These are phyloP conservation scores for Penicillium daleae DNA, from an alignment of 495 filamentous ascomycete genomes.

Conservation along the genomic window DNA sequence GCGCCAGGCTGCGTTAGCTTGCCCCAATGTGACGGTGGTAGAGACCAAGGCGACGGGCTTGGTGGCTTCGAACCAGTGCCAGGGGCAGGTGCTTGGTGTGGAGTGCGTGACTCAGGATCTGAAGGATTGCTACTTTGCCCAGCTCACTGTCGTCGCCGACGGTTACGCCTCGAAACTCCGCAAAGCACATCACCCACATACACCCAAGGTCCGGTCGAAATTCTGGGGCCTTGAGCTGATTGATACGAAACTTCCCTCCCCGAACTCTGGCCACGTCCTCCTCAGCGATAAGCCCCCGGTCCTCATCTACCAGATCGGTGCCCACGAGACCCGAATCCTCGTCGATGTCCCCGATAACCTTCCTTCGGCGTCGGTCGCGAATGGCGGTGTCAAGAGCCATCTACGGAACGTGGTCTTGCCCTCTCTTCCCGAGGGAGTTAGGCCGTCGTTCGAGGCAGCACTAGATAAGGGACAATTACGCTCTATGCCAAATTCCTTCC, in stretches of 20 bases:
- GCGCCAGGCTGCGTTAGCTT: constrained; percentile 64
- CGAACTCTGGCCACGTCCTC: constrained; percentile 82
- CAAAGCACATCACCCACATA: constrained; percentile 70
- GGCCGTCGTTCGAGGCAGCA: constrained; percentile 74
- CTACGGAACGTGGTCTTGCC: constrained; percentile 78
- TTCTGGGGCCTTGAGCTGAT: constrained; percentile 93
- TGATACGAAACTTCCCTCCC: constrained; percentile 75
- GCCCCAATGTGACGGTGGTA: constrained; percentile 73
- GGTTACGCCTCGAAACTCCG: constrained; percentile 94
- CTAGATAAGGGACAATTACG: constrained; percentile 72
- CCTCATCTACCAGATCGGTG: constrained; percentile 96
- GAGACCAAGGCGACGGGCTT: constrained; percentile 71
- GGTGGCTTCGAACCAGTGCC: constrained; percentile 59
- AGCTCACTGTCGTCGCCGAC: constrained; percentile 87
- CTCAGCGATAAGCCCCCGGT: constrained; percentile 77
- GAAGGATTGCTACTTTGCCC: constrained; percentile 79
- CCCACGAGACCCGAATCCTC: constrained; percentile 87
- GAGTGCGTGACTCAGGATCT: constrained; percentile 62
- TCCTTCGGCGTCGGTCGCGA: constrained; percentile 67
- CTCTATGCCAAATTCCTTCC: constrained; percentile 92
- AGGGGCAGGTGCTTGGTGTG: constrained; percentile 71
- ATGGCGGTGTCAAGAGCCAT: constrained; percentile 83
- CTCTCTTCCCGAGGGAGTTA: constrained; percentile 69
- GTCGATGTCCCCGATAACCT: constrained; percentile 85
- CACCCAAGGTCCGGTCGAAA: constrained; percentile 73